Evolutionary conservation across 805 yeast species (phyloP), one percentile per base, ranked within the genome.

Genomic region (Vanderwaltozyma verrucispora): DNA sequence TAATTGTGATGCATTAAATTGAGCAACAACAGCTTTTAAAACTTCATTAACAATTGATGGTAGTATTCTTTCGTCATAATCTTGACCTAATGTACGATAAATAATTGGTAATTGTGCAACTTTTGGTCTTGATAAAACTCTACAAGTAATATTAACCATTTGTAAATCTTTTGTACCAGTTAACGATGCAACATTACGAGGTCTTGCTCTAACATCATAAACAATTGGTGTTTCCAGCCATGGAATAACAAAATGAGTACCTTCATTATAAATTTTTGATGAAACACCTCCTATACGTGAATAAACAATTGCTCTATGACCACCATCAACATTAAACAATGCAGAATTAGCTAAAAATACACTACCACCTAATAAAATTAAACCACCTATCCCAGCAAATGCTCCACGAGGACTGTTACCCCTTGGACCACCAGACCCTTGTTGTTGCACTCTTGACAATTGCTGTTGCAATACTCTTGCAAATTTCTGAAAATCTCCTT

Each of bases 21-120:
- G 98, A 6, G 98, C 98, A 43, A 92, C 96, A 34, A 92, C 96
- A 2, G 95, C 75, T 63, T 92, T 92, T 59, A 92, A 72, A 38
- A 92, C 97, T 65, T 92, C 98, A 60, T 92, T 92, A 40, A 89
- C 96, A 64, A 92, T 88, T n/a, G 96, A 84, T 28, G 98, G 98
- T 51, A 92, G 71, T 15, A 92, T 96, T 53, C 95, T 79, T 67
- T 92, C 98, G 59, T 92, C 98, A 63, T 89, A 92, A 61, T 92
- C 97, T 37, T 70, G 71, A 36, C 98, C 98, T 49, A 92, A 69
- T 2, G 98, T 92, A 57, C 97, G 78, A 67, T 75, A 92, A 47
- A 92, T 84, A 11, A 69, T 71, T 19, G 97, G 95, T 48, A 92
- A 70, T 36, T 86, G 76, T 36, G 63, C 61, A 21, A 86, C 72